Conservation (phyloP, 805 yeast species). For the Candida ipomoeae region DNA sequence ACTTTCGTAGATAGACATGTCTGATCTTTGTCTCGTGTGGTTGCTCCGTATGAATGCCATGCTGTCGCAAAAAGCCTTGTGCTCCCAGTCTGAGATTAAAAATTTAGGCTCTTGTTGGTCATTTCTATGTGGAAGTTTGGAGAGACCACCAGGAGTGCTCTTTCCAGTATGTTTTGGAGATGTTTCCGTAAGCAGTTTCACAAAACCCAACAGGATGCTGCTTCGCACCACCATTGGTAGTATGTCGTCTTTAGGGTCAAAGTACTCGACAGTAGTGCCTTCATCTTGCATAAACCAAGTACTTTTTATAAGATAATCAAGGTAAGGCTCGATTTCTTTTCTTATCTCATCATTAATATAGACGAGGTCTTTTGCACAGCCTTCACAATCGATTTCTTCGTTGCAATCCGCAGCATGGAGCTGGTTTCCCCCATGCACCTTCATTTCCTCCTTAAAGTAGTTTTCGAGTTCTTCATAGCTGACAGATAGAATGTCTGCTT, state of each 20-base stretch:
- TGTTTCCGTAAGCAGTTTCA: neutral
- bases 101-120: neutral
- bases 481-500: conserved; percentile 39
- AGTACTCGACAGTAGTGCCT: neutral
- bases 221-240: neutral
- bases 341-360: conserved; percentile 8
- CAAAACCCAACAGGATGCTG: neutral
- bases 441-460: conserved; percentile 40
- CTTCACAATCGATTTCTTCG: neutral
- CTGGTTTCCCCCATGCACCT: conserved; percentile 2
- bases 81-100: conserved; percentile 1
- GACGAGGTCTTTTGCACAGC: conserved; percentile 1
- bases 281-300: conserved; percentile 3
- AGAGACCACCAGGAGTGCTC: neutral
- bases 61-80: conserved; percentile 1
- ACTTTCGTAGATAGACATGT: neutral
- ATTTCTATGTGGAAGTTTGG: neutral
- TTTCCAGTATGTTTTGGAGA: neutral
- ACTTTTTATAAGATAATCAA: conserved; percentile 27
- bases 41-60: neutral
- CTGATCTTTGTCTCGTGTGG: neutral
- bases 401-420: neutral
- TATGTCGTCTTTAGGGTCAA: neutral
- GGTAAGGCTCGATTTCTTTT: conserved; percentile 46
- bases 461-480: conserved; percentile 67